Evolutionary conservation across 2,329 filamentous ascomycete species (phyloP), one percentile per base, ranked within the genome.

Genomic region (Hymenoscyphus linearis): DNA sequence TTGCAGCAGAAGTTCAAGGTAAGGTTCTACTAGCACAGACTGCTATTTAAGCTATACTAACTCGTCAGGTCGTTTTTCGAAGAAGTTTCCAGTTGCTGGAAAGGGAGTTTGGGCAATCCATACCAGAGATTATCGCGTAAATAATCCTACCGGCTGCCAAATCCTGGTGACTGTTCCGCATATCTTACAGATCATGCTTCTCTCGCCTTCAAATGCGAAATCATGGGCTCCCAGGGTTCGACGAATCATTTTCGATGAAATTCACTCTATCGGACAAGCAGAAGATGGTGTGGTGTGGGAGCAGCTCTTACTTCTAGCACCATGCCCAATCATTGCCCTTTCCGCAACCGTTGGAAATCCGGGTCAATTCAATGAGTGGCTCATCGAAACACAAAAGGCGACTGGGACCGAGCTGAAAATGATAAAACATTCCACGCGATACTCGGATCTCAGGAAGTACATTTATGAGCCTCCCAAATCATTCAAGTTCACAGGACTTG

Each of bases 281-380:
- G 86, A 91, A 7, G 89, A 93, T 66, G 89, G 89, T 58, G 76
- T 91, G 1, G 79, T 92, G 2, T 93, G 88, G 89, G 89, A 93
- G 68, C 89, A 93, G 69, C 78, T 93, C 3, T 76, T 93, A 1
- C 79, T 93, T 1, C 79, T 91, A 63, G 83, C 88, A 0, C 88
- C 88, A 1, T 93, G 88, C 66, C 89, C 88, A 0, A 89, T 93
- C 56, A 88, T 93, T 65, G 89, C 89, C 0, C 79, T 93, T 1
- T 93, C 89, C 1, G 90, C 89, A 1, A 93, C 90, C 0, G 86
- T 93, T 14, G 89, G 89, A 3, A 93, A 93, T 65, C 88, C 88
- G 0, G 72, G 81, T 1, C 83, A 88, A 67, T 91, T 93, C 74
- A 82, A 78, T 58, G 77, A 80, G 31, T 93, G 89, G 89, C 78